A percentile compares a stretch with the other conserved stretches of the same genome.
Evolutionary conservation across 305 asterid species (phyloP).

Genomic region (Fraxinus paxiana): DNA sequence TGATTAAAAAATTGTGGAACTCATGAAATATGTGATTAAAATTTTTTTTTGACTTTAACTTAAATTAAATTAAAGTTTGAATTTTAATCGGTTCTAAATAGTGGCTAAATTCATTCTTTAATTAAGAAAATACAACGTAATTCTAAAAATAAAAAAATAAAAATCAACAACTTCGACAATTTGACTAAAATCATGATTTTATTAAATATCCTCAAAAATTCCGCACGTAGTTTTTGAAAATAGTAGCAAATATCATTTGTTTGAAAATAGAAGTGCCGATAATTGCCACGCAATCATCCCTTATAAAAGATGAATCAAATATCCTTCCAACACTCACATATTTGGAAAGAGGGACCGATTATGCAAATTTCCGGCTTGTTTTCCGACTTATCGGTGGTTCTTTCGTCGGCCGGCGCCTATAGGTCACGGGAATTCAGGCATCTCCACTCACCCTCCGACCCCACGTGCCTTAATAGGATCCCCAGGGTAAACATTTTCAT

Average conservation of each 20-base stretch:
- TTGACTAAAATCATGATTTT: not conserved
- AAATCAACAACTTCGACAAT: not conserved
- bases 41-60: too few species aligned
- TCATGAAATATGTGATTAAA: too few species aligned
- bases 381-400: constrained; percentile 45
- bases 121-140: not conserved
- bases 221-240: not conserved
- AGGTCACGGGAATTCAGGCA: constrained; percentile 42
- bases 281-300: not conserved
- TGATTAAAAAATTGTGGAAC: too few species aligned
- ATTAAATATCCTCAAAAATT: not conserved
- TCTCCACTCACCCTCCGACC: constrained; percentile 33
- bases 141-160: not conserved
- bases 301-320: not conserved
- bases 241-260: not conserved
- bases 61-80: not conserved
- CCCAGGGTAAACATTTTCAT: constrained; percentile 43
- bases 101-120: not conserved
- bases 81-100: too few species aligned
- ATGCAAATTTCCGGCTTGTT: constrained; percentile 55
- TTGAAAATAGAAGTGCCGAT: not conserved
- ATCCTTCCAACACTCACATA: not conserved
- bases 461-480: constrained; percentile 33
- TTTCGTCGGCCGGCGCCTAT: constrained; percentile 46
- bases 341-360: constrained; percentile 5